Base-by-base conservation (phyloP, 2,329 filamentous ascomycete genomes). In the Pseudogymnoascus sp. region DNA sequence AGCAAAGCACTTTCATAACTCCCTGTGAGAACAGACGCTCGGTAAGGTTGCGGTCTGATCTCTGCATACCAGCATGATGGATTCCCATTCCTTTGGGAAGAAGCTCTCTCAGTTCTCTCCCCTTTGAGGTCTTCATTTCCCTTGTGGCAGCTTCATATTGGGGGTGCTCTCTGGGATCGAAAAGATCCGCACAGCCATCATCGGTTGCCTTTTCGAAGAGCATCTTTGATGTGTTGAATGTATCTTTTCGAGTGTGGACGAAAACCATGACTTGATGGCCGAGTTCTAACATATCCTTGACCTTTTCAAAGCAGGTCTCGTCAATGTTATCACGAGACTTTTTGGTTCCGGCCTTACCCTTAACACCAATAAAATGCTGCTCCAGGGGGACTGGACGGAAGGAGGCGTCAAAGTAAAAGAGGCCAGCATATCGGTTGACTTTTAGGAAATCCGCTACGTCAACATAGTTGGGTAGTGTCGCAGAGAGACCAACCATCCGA, bases 181-280 rank as follows among this genome's bases (percentile, higher is more conserved):
- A 92, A 0, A 99, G 80, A 64, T 96, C 90, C 10, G 86, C 78
- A 66, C 89, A 91, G 47, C 85, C 83, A 40, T 96, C 82, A 35
- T 97, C 92, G 2, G 86, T 79, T 1, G 94, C 94, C 79, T 94
- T 92, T 69, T 97, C 88, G 66, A 90, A 86, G 25, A 99, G 79
- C 78, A 88, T 91, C 67, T 90, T 88, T 53, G 94, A 92, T 1
- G 93, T 95, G 66, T 89, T 84, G 68, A 96, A 85, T 0, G 95
- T 99, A 69, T 99, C 95, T 73, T 96, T 92, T 25, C 94, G 84
- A 0, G 93, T 97, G 74, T 99, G 95, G 10, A 99, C 95, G 74
- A 99, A 99, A 0, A 99, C 93, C 95, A 99, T 99, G 68, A 99
- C 84, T 74, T 99, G 94, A 71, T 99, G 94, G n/a, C 90, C 92